Base-by-base conservation (phyloP, 768 basidiomycete species). In the Megacollybia marginata region DNA sequence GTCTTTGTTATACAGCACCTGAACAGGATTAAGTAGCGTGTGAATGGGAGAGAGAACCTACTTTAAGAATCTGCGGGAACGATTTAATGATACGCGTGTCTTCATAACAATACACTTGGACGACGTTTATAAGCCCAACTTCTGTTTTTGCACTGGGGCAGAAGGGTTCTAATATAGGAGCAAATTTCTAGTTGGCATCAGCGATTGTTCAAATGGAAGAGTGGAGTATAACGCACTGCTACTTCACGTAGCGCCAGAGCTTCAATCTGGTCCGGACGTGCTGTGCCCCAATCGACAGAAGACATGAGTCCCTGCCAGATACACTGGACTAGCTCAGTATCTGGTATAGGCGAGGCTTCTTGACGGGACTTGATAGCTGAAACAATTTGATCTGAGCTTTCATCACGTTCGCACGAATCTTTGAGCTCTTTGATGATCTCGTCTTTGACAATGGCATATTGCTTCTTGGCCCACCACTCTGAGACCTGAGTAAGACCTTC, bases 1-100 rank as follows among this genome's bases (percentile, higher is more conserved):
- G 59, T 99, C 95, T 60, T 88, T 84, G 71, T 94, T 94, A 72
- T 96, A 97, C 66, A 97, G 74, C 58, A 94, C 85, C 90, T 92
- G 40, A 16, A 32, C 48, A n/a, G 42, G 49, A 4, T 31, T 36
- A 16, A 31, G n/a, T 34, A 44, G 31, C 35, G 47, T 8, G 32
- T 23, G n/a, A 18, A 33, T 19, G 19, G 2, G 8, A 40, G 47
- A 6, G 47, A 45, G 15, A n/a, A 57, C 61, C 28, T 47, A 78
- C 92, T 75, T 97, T 96, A 55, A 99, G 76, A 64, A 98, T 87
- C 61, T 93, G 89, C 44, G 92, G 85, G 75, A 99, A 98, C 8
- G 92, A 78, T 64, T 93, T 93, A 69, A 93, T 94, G 61, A 95
- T 79, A 50, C 90, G 88, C 20, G 92, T 94, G 62, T 97, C 92